Conservation (phyloP, 2,329 filamentous ascomycete genomes). For the Sclerotinia sclerotiorum region DNA sequence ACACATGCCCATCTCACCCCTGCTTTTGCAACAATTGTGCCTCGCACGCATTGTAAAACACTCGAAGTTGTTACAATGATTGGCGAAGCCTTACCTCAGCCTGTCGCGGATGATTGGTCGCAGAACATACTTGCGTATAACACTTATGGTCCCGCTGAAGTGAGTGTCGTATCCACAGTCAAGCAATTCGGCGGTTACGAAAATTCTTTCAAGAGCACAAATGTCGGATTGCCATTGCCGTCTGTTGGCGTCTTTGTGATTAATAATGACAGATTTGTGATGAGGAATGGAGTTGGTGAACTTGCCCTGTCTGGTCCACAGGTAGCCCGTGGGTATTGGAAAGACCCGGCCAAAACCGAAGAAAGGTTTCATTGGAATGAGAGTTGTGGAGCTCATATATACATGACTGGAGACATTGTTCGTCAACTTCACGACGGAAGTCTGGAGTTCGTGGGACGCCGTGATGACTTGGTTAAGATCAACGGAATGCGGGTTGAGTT, state of each 20-base stretch:
- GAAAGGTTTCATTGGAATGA: conserved; percentile 58
- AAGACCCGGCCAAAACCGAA: conserved; percentile 56
- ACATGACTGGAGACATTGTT: conserved; percentile 61
- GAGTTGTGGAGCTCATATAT: conserved; percentile 47
- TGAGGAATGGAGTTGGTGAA: conserved; percentile 36
- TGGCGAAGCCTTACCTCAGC: conserved; percentile 16
- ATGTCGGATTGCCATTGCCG: conserved; percentile 6
- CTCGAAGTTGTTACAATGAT: conserved; percentile 15
- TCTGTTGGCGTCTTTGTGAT: conserved; percentile 43
- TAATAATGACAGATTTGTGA: conserved; percentile 28
- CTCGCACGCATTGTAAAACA: background rate
- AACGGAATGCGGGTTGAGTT: conserved; percentile 65
- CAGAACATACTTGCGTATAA: conserved; percentile 2
- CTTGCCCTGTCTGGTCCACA: conserved; percentile 48
- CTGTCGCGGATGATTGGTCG: conserved; percentile 32
- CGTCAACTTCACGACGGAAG: conserved; percentile 51
- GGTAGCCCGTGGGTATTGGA: conserved; percentile 61
- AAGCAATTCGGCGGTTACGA: conserved; percentile 7
- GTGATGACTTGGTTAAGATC: conserved; percentile 68
- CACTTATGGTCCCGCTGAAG: conserved; percentile 22
- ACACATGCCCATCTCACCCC: conserved; percentile 17
- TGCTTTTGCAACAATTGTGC: conserved; percentile 15
- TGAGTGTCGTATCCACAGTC: conserved; percentile 27
- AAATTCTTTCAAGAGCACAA: background rate
- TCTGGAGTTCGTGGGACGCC: conserved; percentile 60